Conservation (phyloP, 78 protist species). For the Pigoraptor vietnamica region DNA sequence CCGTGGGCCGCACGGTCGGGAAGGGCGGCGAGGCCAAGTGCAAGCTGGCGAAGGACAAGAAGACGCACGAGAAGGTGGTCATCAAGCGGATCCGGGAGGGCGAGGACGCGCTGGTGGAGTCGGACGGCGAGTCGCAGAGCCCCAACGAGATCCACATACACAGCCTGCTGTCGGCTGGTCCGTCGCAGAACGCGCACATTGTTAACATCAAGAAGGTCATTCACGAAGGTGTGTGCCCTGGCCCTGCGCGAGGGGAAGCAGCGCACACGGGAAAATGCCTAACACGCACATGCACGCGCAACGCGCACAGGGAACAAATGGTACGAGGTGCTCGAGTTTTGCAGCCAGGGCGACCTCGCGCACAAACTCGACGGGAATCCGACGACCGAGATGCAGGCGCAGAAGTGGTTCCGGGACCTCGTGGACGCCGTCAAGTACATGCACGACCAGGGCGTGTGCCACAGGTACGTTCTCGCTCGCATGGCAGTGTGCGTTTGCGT, state of each 20-base stretch:
- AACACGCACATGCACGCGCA: too few relatives aligned
- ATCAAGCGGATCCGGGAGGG: not conserved
- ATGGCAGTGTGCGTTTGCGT: too few relatives aligned
- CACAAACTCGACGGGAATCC: not conserved
- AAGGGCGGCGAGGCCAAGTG: not conserved
- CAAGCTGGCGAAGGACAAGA: not conserved
- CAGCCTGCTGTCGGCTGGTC: not conserved
- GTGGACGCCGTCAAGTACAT: not conserved
- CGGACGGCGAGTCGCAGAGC: not conserved
- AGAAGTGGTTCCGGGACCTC: not conserved
- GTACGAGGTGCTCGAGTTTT: not conserved
- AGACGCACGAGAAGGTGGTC: not conserved
- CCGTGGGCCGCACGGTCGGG: not conserved
- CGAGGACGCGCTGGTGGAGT: not conserved
- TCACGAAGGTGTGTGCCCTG: not conserved
- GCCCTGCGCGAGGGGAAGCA: not conserved
- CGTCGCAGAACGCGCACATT: not conserved
- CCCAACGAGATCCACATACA: not conserved
- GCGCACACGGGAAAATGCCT: not conserved
- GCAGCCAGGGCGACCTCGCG: not conserved
- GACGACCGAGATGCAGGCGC: not conserved
- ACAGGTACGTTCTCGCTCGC: not conserved
- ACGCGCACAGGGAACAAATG: not conserved
- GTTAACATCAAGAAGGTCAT: not conserved
- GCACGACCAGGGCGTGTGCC: not conserved